Evolutionary conservation across 208 protist genomes (phyloP), one percentile per base, ranked within the genome.

Genomic region (Wallacemonas collosoma): DNA sequence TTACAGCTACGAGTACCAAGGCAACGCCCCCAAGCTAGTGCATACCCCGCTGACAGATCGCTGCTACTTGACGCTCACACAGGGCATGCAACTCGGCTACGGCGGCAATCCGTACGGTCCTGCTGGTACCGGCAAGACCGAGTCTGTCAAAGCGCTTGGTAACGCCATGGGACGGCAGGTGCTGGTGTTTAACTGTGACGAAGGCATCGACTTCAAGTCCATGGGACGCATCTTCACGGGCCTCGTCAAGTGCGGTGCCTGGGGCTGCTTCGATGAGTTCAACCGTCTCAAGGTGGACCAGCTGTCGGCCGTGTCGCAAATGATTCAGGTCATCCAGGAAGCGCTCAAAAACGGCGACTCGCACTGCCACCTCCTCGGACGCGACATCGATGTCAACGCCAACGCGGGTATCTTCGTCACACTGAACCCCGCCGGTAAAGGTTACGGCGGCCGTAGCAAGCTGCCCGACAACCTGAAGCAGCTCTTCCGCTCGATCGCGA

Each of bases 211-310:
- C 76, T 98, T 99, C 85, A 97, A 99, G 80, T 98, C 94, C 11
- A 99, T 99, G 98, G 98, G 98, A 7, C 87, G 98, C 70, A 99
- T 99, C 79, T 99, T 99, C 86, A 98, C 95, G 38, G 98, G 98
- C 7, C 87, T 99, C n/a, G 98, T 99, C 50, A 99, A 99, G 82
- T 99, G 97, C 73, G 98, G 98, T 8, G 98, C 98, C 50, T 99
- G 98, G 98, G 98, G 98, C 35, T 99, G 98, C 88, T 99, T 99
- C 80, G 98, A 99, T 85, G 98, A 99, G 88, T 99, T 99, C 91
- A 99, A 99, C 81, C 93, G 98, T 38, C 87, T 99, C 39, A 98
- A 99, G 80, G 94, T 98, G 63, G 98, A 99, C 77, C 97, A 99
- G 79, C 87, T 99, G 12, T 99, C 98, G 1, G 98, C 98, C 6